Evolutionary conservation across 192 early-diverging fungal genomes (phyloP).

Genomic region (Backusella australiensis): DNA sequence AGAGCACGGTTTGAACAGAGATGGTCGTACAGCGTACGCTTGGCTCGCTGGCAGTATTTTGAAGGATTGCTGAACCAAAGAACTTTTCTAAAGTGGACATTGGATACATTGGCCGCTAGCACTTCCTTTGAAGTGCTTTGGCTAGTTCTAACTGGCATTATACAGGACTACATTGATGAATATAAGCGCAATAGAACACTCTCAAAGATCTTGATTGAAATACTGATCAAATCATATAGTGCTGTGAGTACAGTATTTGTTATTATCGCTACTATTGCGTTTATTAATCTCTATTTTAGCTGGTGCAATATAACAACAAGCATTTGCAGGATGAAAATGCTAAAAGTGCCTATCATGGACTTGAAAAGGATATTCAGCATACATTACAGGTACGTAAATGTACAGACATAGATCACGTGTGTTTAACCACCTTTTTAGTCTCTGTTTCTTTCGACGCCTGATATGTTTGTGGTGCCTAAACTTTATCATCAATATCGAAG

Average conservation of each 20-base stretch:
- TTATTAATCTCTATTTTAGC: not conserved
- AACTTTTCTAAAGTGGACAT: slow-evolving; percentile 45
- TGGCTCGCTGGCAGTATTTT: slow-evolving; percentile 56
- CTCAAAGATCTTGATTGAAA: slow-evolving; percentile 53
- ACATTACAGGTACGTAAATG: slow-evolving; percentile 42
- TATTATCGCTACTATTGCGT: not conserved
- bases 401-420: too few species aligned
- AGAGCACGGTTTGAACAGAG: slow-evolving; percentile 44
- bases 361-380: slow-evolving; percentile 46
- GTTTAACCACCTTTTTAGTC: slow-evolving; percentile 28
- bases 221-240: slow-evolving; percentile 43
- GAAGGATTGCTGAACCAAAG: slow-evolving; percentile 53
- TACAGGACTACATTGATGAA: slow-evolving; percentile 52
- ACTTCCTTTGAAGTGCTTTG: slow-evolving; percentile 39
- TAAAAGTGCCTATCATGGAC: slow-evolving; percentile 36
- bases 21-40: slow-evolving; percentile 45
- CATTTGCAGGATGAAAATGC: slow-evolving; percentile 26
- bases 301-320: slow-evolving; percentile 24
- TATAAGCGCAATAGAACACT: slow-evolving; percentile 51
- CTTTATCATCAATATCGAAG: slow-evolving; percentile 45
- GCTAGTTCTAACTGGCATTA: slow-evolving; percentile 42
- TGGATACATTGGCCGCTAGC: slow-evolving; percentile 39
- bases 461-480: slow-evolving; percentile 61
- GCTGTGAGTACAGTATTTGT: slow-evolving; percentile 36
- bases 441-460: slow-evolving; percentile 53